These are phyloP conservation scores for Daldinia vernicosa DNA, from an alignment of 495 filamentous ascomycete genomes.

Conservation along the genomic window DNA sequence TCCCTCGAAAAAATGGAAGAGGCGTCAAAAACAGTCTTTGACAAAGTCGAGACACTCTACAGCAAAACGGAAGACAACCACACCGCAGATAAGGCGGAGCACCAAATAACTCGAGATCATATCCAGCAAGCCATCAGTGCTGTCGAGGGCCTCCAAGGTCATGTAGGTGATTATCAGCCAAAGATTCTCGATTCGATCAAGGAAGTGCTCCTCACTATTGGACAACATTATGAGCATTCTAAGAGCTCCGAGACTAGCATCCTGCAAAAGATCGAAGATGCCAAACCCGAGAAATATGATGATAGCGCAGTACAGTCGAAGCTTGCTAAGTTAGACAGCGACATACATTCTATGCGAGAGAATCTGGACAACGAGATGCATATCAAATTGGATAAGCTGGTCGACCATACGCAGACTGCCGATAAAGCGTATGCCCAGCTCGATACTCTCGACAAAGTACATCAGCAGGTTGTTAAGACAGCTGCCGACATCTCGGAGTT, in stretches of 20 bases:
- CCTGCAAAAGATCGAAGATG: slow-evolving; percentile 64
- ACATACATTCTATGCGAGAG: slow-evolving; percentile 41
- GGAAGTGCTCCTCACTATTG: slow-evolving; percentile 81
- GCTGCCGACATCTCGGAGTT: slow-evolving; percentile 87
- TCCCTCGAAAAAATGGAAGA: slow-evolving; percentile 82
- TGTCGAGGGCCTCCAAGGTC: slow-evolving; percentile 77
- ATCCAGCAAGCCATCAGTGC: slow-evolving; percentile 73
- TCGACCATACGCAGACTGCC: slow-evolving; percentile 69
- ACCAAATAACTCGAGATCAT: slow-evolving; percentile 79
- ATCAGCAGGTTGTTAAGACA: slow-evolving; percentile 86
- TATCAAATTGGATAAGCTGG: slow-evolving; percentile 84
- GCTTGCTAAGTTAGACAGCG: slow-evolving; percentile 43
- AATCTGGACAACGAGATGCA: slow-evolving; percentile 70
- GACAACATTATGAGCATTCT: slow-evolving; percentile 80
- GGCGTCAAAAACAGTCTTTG: slow-evolving; percentile 84
- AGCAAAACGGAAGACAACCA: slow-evolving; percentile 80
- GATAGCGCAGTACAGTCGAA: slow-evolving; percentile 45
- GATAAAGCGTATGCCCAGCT: slow-evolving; percentile 67
- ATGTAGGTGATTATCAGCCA: slow-evolving; percentile 82
- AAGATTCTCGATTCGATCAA: slow-evolving; percentile 83
- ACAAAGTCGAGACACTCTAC: slow-evolving; percentile 77
- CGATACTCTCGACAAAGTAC: slow-evolving; percentile 86
- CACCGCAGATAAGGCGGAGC: slow-evolving; percentile 73
- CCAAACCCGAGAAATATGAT: slow-evolving; percentile 60
- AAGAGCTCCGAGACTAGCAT: slow-evolving; percentile 57